These are phyloP conservation scores for Phytophthora melonis DNA, from an alignment of 352 stramenopile species.

Conservation along the genomic window DNA sequence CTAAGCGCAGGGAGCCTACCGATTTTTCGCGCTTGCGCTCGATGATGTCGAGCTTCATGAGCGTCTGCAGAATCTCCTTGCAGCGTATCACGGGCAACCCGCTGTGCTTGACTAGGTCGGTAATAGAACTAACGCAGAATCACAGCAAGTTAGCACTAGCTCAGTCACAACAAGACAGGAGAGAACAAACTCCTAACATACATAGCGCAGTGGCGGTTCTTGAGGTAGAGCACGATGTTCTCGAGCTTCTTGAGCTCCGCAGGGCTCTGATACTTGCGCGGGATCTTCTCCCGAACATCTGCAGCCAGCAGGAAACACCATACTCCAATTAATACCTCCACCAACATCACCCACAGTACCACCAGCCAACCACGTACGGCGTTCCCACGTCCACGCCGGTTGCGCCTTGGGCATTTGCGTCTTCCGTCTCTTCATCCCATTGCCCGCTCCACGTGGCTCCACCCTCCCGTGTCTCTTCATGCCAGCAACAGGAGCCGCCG, in stretches of 20 bases:
- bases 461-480: conserved; percentile 40
- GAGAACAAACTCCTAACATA: conserved; percentile 36
- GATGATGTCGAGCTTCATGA: conserved; percentile 88
- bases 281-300: conserved; percentile 84
- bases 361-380: conserved; percentile 49
- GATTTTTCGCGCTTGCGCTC: conserved; percentile 76
- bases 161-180: conserved; percentile 5
- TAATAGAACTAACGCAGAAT: conserved; percentile 64
- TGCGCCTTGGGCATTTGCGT: conserved; percentile 37
- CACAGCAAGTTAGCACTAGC: conserved; percentile 5
- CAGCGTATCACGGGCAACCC: conserved; percentile 82
- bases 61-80: conserved; percentile 90
- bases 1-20: conserved; percentile 44
- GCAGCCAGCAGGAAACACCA: background rate
- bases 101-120: conserved; percentile 85
- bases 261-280: conserved; percentile 85
- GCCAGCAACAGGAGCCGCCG: background rate
- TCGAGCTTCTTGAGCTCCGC: conserved; percentile 87
- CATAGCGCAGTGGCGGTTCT: conserved; percentile 83
- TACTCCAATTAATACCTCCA: background rate
- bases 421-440: conserved; percentile 41
- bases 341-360: too few relatives aligned
- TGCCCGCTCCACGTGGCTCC: conserved; percentile 17
- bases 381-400: conserved; percentile 82
- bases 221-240: conserved; percentile 88